phyloP scores from a whole-genome alignment of 257 asterid species.

The Solanum piurae region DNA sequence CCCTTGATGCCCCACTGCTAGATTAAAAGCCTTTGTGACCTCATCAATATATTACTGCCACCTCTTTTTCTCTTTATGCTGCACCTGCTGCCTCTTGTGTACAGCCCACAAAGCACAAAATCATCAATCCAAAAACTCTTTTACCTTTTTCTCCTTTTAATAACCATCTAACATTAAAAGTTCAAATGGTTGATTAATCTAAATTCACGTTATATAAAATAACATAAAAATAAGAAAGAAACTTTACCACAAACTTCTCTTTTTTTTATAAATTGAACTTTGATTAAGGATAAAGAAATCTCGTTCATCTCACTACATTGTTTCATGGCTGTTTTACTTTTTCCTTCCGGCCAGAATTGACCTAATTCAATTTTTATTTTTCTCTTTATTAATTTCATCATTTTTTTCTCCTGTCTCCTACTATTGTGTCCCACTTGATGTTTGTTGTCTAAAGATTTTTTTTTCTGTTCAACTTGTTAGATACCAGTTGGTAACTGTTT shows the following conservation, averaged over 20 bases:
- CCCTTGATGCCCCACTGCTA: constrained; percentile 41
- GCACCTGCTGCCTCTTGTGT: not conserved
- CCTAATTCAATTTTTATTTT: not conserved
- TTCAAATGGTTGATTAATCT: not conserved
- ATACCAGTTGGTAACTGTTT: not conserved
- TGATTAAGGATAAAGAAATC: not conserved
- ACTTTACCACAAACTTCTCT: too few species aligned
- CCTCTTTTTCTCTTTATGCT: not conserved
- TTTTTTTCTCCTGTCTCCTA: not conserved
- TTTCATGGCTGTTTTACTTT: not conserved
- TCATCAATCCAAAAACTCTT: not conserved
- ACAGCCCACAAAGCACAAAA: not conserved
- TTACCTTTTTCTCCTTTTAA: not conserved
- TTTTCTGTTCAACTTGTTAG: not conserved
- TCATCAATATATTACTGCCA: constrained; percentile 18
- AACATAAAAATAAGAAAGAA: not conserved
- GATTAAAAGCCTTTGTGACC: constrained; percentile 52
- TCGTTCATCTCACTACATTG: not conserved
- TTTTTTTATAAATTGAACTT: not conserved
- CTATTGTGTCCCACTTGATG: not conserved
- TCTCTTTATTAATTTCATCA: not conserved
- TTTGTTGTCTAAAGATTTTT: not conserved
- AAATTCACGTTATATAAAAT: not conserved
- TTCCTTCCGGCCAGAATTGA: not conserved
- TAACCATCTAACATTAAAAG: not conserved